Conservation (phyloP, 352 stramenopile species). For the Phytophthora cactorum region DNA sequence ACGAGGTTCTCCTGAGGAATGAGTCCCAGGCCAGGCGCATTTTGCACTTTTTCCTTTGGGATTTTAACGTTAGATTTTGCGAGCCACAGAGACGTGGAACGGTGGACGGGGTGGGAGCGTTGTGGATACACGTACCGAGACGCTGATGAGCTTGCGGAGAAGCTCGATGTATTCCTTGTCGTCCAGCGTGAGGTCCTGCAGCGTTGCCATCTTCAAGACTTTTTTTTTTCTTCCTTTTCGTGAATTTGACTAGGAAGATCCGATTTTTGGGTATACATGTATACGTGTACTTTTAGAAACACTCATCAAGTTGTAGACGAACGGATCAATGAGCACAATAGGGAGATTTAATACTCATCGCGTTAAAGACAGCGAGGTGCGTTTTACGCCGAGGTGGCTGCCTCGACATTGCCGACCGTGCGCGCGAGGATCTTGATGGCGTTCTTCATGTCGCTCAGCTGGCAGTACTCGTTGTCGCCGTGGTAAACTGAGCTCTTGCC, state of each 20-base stretch:
- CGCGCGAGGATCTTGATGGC: slow-evolving; percentile 88
- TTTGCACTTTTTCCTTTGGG: slow-evolving; percentile 52
- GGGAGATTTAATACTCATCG: not conserved
- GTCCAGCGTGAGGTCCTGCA: slow-evolving; percentile 54
- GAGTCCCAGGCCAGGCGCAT: slow-evolving; percentile 53
- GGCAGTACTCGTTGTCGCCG: slow-evolving; percentile 92
- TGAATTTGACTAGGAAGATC: too few species aligned
- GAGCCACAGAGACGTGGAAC: not conserved
- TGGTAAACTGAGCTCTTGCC: slow-evolving; percentile 87
- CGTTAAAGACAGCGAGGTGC: slow-evolving; percentile 5
- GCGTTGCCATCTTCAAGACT: slow-evolving; percentile 19
- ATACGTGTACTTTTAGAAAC: too few species aligned
- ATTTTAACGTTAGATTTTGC: not conserved
- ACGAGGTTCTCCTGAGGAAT: slow-evolving; percentile 77
- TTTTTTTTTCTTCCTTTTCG: not conserved
- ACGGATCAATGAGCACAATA: too few species aligned
- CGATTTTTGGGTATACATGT: too few species aligned
- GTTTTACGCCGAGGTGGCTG: slow-evolving; percentile 16
- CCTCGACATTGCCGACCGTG: slow-evolving; percentile 78
- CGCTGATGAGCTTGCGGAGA: slow-evolving; percentile 79
- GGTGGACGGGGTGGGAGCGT: not conserved
- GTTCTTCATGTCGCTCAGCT: slow-evolving; percentile 85
- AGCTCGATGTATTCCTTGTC: slow-evolving; percentile 70
- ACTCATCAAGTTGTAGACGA: too few species aligned
- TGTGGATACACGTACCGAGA: slow-evolving; percentile 27